phyloP scores from a whole-genome alignment of 2,329 filamentous ascomycete species.

The Colletotrichum sp. region DNA sequence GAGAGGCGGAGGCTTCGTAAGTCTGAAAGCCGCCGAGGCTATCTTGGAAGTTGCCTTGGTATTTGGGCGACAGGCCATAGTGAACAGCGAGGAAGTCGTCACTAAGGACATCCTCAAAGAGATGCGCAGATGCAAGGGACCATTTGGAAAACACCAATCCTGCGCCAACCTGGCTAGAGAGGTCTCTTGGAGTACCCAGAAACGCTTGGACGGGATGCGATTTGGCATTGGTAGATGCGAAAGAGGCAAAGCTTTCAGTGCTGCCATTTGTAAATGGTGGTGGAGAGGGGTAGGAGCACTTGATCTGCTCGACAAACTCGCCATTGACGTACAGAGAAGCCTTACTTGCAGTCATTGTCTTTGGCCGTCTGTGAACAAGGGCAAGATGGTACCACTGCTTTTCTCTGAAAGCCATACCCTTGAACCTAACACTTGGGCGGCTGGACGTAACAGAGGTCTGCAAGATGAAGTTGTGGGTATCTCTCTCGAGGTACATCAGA shows the following conservation, averaged over 20 bases:
- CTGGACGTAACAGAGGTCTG: slow-evolving; percentile 91
- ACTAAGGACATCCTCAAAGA: slow-evolving; percentile 86
- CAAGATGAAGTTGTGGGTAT: slow-evolving; percentile 91
- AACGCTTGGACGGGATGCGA: slow-evolving; percentile 85
- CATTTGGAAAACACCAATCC: slow-evolving; percentile 79
- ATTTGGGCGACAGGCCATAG: slow-evolving; percentile 85
- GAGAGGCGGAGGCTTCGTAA: slow-evolving; percentile 87
- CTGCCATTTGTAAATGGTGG: slow-evolving; percentile 68
- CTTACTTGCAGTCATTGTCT: slow-evolving; percentile 76
- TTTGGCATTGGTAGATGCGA: slow-evolving; percentile 62
- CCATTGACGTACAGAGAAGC: slow-evolving; percentile 91
- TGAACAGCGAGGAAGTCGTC: slow-evolving; percentile 93
- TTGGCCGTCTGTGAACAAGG: slow-evolving; percentile 81
- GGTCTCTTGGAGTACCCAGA: slow-evolving; percentile 86
- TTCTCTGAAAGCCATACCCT: slow-evolving; percentile 76
- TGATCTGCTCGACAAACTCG: slow-evolving; percentile 90
- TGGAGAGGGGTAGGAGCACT: slow-evolving; percentile 82
- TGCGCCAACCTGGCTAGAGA: slow-evolving; percentile 76
- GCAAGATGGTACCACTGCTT: slow-evolving; percentile 92
- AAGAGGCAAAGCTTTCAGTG: slow-evolving; percentile 72
- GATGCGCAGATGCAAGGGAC: slow-evolving; percentile 87
- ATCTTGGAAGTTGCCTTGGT: slow-evolving; percentile 96
- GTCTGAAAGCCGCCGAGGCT: slow-evolving; percentile 95
- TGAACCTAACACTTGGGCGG: slow-evolving; percentile 92
- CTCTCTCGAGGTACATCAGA: slow-evolving; percentile 90